Conservation (phyloP, 2,329 filamentous ascomycete genomes). For the Periglandula ipomoeae region DNA sequence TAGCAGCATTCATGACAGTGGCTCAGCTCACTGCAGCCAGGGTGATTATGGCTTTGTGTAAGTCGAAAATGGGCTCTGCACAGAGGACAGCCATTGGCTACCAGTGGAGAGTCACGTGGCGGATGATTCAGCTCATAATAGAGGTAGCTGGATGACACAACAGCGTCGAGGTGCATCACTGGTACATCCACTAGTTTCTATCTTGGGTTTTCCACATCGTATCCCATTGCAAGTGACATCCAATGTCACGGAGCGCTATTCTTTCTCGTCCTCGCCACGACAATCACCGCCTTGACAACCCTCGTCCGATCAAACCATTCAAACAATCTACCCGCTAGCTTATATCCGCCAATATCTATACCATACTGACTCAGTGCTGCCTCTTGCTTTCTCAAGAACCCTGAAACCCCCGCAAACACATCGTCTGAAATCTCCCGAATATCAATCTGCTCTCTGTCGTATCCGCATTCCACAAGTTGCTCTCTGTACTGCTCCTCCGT, state of each 20-base stretch:
- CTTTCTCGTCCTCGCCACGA: constrained; percentile 18
- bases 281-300: constrained; percentile 25
- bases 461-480: constrained; percentile 38
- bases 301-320: constrained; percentile 27
- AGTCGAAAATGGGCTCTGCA: too few species aligned
- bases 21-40: too few species aligned
- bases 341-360: constrained; percentile 24
- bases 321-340: constrained; percentile 27
- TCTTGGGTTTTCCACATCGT: neutral
- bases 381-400: constrained; percentile 31
- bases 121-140: too few species aligned
- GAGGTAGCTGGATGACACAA: too few species aligned
- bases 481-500: constrained; percentile 34
- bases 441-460: constrained; percentile 28
- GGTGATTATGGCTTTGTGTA: too few species aligned
- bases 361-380: constrained; percentile 24
- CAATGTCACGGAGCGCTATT: neutral
- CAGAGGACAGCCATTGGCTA: too few species aligned
- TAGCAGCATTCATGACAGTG: too few species aligned
- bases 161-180: too few species aligned
- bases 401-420: constrained; percentile 40
- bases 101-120: too few species aligned
- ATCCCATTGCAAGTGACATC: neutral
- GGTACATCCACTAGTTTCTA: too few species aligned
- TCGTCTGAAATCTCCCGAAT: constrained; percentile 42